Evolutionary conservation across 192 early-diverging fungal genomes (phyloP).

Genomic region (Entomortierella parvispora): DNA sequence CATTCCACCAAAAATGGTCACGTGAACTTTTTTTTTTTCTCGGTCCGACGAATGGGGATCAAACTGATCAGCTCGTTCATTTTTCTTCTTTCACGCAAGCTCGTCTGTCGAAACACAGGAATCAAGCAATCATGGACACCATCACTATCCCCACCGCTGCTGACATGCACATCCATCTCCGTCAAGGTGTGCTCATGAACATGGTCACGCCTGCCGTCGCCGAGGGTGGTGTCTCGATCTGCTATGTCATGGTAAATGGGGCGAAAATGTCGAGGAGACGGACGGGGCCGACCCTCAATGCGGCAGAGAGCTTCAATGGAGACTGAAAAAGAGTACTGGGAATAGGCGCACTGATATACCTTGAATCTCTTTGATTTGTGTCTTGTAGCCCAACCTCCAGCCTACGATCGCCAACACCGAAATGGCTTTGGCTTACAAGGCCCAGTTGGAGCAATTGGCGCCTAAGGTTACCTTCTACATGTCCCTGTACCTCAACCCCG

Average conservation of each 20-base stretch:
- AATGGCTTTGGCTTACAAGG: conserved; percentile 87
- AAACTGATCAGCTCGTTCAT: too few relatives aligned
- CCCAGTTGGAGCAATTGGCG: conserved; percentile 79
- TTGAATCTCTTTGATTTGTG: background rate
- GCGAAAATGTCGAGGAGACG: background rate
- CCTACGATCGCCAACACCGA: conserved; percentile 90
- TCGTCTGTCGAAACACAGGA: background rate
- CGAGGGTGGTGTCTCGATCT: conserved; percentile 84
- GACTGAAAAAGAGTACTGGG: background rate
- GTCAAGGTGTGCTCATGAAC: conserved; percentile 92
- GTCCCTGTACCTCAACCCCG: conserved; percentile 91
- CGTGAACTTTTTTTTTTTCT: too few relatives aligned
- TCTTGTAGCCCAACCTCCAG: conserved; percentile 87
- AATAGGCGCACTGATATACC: background rate
- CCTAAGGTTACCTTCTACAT: conserved; percentile 91
- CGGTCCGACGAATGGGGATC: too few relatives aligned
- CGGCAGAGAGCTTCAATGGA: background rate
- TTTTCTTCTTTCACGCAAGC: background rate
- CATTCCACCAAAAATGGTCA: too few relatives aligned
- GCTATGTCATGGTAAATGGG: conserved; percentile 87
- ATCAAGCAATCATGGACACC: conserved; percentile 29
- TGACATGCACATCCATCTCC: conserved; percentile 95
- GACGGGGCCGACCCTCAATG: background rate
- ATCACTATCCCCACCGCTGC: conserved; percentile 76
- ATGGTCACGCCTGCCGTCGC: conserved; percentile 86